These are phyloP conservation scores for Bothriochloa decipiens DNA, from an alignment of 176 grass and related monocot species.

Conservation along the genomic window DNA sequence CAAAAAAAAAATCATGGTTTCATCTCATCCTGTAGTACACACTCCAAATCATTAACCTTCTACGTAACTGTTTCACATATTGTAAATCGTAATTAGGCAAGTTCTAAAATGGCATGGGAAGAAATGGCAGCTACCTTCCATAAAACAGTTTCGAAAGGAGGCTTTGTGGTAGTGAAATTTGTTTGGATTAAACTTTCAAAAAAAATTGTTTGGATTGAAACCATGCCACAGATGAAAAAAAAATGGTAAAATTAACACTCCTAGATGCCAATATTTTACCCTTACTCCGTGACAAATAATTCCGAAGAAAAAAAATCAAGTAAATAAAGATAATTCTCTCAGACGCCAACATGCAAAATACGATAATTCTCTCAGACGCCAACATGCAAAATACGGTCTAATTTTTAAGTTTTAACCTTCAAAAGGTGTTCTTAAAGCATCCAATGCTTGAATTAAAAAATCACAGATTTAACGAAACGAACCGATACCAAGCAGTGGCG, in stretches of 20 bases:
- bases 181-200: no score
- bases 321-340: background rate
- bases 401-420: background rate
- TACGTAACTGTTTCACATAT: background rate
- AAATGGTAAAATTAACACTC: background rate
- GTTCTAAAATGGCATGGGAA: background rate
- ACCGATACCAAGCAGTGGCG: background rate
- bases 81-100: background rate
- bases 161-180: background rate
- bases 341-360: background rate
- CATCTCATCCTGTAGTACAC: conserved; percentile 20
- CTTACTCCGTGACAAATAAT: background rate
- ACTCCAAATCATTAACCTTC: background rate
- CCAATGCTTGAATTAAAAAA: conserved; percentile 1
- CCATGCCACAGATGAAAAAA: background rate
- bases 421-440: background rate
- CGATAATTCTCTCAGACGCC: background rate
- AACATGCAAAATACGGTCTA: background rate
- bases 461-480: conserved; percentile 8
- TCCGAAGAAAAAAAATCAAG: background rate
- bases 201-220: conserved; percentile 27
- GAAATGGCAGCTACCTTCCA: background rate
- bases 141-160: background rate
- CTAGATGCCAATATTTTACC: background rate
- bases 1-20: background rate